phyloP scores from a whole-genome alignment of 2,329 filamentous ascomycete genomes.

The Aspergillus carbonarius region DNA sequence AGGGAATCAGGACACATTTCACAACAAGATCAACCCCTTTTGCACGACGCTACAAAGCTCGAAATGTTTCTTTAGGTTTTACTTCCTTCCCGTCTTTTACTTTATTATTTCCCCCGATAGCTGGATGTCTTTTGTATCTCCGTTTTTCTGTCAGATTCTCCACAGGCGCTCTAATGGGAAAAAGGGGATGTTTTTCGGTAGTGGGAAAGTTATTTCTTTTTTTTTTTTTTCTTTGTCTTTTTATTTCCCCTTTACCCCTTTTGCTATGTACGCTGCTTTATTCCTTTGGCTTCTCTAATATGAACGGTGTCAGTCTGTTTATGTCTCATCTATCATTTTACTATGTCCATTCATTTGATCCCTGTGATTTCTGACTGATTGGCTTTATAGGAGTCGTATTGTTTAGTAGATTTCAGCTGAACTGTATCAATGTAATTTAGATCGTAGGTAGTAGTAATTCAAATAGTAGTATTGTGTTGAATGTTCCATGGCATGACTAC shows the following conservation, averaged over 20 bases:
- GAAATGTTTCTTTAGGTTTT: constrained; percentile 23
- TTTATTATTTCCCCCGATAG: constrained; percentile 15
- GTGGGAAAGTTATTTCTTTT: constrained; percentile 27
- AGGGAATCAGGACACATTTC: not conserved
- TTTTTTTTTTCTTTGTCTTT: constrained; percentile 6
- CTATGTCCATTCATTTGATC: not conserved
- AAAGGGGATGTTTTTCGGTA: constrained; percentile 37
- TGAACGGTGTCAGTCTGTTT: constrained; percentile 12
- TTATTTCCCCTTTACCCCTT: constrained; percentile 2
- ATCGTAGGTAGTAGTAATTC: too few relatives aligned
- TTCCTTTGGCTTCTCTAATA: constrained; percentile 4
- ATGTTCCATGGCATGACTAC: too few relatives aligned
- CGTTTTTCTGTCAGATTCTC: constrained; percentile 21
- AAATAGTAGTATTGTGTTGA: not conserved
- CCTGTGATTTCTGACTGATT: too few relatives aligned
- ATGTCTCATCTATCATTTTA: not conserved
- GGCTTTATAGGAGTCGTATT: too few relatives aligned
- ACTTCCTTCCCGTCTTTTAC: constrained; percentile 13
- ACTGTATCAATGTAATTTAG: too few relatives aligned
- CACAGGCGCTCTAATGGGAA: constrained; percentile 43
- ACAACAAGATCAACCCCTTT: constrained; percentile 9
- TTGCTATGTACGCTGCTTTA: not conserved
- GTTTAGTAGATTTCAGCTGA: too few relatives aligned
- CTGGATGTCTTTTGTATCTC: constrained; percentile 7
- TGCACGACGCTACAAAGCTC: constrained; percentile 28